Evolutionary conservation across 345 rosid species (phyloP).

Genomic region (Gossypium longicalyx): DNA sequence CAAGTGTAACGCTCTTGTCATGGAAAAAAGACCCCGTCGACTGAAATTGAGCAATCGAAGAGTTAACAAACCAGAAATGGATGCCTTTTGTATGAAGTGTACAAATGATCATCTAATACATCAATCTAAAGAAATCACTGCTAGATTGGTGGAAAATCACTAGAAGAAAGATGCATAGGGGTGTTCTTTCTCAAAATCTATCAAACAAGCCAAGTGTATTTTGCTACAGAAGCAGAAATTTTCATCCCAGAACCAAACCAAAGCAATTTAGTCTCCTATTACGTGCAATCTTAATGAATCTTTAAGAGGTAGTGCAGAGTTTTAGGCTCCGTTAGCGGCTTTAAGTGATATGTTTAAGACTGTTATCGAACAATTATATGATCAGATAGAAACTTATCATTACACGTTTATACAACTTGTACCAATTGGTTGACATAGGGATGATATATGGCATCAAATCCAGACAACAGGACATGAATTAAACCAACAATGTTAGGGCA

Average conservation of each 20-base stretch:
- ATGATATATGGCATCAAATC: neutral
- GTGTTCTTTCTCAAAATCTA: neutral
- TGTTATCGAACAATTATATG: neutral
- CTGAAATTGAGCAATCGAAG: conserved; percentile 28
- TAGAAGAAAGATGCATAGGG: no score
- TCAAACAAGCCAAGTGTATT: neutral
- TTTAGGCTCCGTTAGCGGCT: neutral
- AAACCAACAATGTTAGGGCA: neutral
- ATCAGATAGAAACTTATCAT: neutral
- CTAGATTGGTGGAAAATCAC: neutral
- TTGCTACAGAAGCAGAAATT: neutral
- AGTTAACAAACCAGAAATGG: neutral
- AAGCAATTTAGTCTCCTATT: neutral
- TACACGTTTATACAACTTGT: no score
- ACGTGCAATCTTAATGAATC: neutral
- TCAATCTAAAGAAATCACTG: neutral
- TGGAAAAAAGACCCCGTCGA: conserved; percentile 70
- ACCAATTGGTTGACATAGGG: no score
- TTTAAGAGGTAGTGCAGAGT: neutral
- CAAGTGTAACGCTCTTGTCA: conserved; percentile 60
- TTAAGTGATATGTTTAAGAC: neutral
- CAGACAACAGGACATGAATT: neutral
- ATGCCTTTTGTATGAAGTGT: neutral
- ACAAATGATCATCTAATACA: neutral
- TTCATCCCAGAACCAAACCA: neutral